phyloP scores from a whole-genome alignment of 129 eudicot genomes.

The Arctium minus region DNA sequence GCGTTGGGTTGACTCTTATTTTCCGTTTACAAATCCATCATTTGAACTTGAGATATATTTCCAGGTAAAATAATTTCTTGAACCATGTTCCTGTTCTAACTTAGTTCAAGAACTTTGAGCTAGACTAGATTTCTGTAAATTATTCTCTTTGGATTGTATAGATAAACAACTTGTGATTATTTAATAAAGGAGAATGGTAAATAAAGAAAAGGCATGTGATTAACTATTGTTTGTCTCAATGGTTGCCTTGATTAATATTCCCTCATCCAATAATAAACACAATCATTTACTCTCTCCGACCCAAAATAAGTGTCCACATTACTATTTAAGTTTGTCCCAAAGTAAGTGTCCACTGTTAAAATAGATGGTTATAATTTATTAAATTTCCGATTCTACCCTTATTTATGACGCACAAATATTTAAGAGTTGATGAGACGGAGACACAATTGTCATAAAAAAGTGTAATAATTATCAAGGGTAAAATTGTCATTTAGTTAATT shows the following conservation, averaged over 20 bases:
- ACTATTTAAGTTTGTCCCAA: too few species aligned
- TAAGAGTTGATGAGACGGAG: not conserved
- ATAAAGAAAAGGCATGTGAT: not conserved
- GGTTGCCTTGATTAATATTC: not conserved
- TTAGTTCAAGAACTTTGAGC: not conserved
- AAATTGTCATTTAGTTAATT: not conserved
- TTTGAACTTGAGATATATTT: constrained; percentile 93
- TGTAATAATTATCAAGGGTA: not conserved
- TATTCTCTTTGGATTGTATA: not conserved
- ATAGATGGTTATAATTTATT: not conserved
- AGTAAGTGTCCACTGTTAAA: too few species aligned
- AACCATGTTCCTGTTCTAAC: not conserved
- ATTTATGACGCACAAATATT: not conserved
- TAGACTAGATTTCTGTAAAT: too few species aligned
- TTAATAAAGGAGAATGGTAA: not conserved
- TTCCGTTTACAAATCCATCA: constrained; percentile 89
- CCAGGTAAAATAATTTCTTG: constrained; percentile 48
- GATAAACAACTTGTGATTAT: not conserved
- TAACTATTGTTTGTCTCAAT: not conserved
- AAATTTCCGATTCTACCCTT: not conserved
- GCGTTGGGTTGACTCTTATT: constrained; percentile 97
- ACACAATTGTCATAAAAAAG: not conserved
- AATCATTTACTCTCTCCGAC: not conserved
- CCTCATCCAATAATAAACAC: not conserved
- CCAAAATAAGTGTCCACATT: too few species aligned